Conservation (phyloP, 768 basidiomycete species). For the Leucocoprinus leucothites region DNA sequence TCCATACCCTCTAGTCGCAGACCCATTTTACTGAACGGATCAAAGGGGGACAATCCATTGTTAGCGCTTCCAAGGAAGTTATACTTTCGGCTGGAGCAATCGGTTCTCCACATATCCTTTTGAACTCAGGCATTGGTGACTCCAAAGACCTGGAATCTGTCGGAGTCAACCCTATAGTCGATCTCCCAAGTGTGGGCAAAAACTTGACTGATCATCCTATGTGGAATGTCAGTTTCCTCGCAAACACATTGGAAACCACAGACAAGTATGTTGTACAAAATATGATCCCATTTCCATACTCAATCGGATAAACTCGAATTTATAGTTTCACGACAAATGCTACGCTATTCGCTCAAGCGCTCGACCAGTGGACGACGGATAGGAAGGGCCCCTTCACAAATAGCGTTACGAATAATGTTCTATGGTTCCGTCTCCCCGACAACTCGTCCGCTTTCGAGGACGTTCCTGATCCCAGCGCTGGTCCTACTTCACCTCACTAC, state of each 20-base stretch:
- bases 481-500: constrained; percentile 19
- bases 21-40: not conserved
- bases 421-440: constrained; percentile 18
- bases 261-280: not conserved
- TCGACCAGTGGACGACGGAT: constrained; percentile 15
- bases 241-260: constrained; percentile 14
- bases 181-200: constrained; percentile 26
- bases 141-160: constrained; percentile 8
- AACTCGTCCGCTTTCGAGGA: constrained; percentile 3
- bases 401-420: constrained; percentile 14
- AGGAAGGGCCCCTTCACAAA: constrained; percentile 16
- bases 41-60: not conserved
- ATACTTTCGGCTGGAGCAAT: constrained; percentile 15
- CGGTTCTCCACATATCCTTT: constrained; percentile 15
- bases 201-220: constrained; percentile 26
- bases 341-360: constrained; percentile 7
- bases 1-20: not conserved
- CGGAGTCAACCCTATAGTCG: constrained; percentile 22
- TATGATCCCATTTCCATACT: not conserved
- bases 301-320: not conserved
- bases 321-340: not conserved
- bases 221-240: constrained; percentile 11
- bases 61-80: constrained; percentile 9
- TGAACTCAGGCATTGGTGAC: constrained; percentile 19
- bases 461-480: constrained; percentile 20